Percentiles rank a stretch among this genome's conserved stretches.
Conservation (phyloP, 2,329 filamentous ascomycete species). For the Elsinoe perseae region DNA sequence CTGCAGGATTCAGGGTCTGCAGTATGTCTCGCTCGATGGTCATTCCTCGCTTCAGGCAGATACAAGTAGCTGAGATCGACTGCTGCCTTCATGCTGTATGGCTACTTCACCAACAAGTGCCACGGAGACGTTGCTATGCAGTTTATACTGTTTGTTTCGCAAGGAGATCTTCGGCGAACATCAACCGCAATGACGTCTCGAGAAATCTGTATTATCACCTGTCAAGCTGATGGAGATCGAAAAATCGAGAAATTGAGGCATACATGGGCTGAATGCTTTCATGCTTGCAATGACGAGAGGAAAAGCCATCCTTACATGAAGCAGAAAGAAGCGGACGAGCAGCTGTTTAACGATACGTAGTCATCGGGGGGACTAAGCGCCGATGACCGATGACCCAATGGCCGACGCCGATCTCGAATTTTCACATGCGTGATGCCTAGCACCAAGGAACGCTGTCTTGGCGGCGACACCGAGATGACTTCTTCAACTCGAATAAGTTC, state of each 20-base stretch:
- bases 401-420: neutral
- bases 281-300: no score
- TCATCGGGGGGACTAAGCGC: neutral
- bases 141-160: neutral
- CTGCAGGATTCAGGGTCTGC: neutral
- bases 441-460: neutral
- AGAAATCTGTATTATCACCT: neutral
- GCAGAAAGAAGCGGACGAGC: neutral
- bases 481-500: neutral
- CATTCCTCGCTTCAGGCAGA: neutral
- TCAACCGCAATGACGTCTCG: neutral
- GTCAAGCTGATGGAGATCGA: neutral
- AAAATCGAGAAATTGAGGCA: neutral
- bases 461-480: neutral
- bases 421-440: neutral
- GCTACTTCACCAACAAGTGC: neutral
- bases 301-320: no score
- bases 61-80: neutral
- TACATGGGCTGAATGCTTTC: no score
- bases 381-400: neutral
- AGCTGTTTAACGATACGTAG: neutral
- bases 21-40: neutral
- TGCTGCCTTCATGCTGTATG: neutral
- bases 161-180: no score
- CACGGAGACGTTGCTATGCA: neutral